Evolutionary conservation across 305 asterid species (phyloP).

Genomic region (Fraxinus greggii): DNA sequence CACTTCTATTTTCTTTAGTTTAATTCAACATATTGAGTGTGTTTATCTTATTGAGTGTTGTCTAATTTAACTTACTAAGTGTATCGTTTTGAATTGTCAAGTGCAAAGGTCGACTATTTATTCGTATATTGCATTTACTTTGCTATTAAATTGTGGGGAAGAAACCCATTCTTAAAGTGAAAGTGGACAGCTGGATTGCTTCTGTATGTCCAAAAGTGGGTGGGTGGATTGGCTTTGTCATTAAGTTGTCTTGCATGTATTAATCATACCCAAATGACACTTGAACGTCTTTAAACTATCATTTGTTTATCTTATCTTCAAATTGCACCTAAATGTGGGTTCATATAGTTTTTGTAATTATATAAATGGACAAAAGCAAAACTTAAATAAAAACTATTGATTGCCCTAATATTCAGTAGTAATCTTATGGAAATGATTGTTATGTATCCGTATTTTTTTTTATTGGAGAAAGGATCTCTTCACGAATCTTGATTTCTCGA

Average conservation of each 20-base stretch:
- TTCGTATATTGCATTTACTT: constrained; percentile 23
- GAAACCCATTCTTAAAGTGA: constrained; percentile 18
- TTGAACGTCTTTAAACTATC: constrained; percentile 21
- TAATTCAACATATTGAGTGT: neutral
- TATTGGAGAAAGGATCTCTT: too few relatives aligned
- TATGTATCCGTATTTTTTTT: too few relatives aligned
- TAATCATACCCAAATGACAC: constrained; percentile 23
- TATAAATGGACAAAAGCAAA: neutral
- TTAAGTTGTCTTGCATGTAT: constrained; percentile 21
- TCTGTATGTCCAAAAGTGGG: constrained; percentile 30
- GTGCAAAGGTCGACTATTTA: constrained; percentile 35
- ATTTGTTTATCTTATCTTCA: neutral
- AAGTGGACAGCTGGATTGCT: constrained; percentile 23
- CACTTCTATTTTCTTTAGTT: too few relatives aligned
- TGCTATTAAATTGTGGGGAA: neutral
- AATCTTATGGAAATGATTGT: too few relatives aligned
- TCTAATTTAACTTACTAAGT: neutral
- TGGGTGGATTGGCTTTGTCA: constrained; percentile 55
- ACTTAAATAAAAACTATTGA: neutral
- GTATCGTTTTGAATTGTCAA: constrained; percentile 17
- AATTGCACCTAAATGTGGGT: neutral
- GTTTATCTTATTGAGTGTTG: neutral
- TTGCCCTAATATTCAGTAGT: neutral
- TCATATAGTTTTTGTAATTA: neutral
- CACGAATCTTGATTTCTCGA: too few relatives aligned